A percentile compares a stretch with the other conserved stretches of the same genome.
These are phyloP conservation scores for Chenopodium album DNA, from an alignment of 148 eudicot species.

Conservation along the genomic window DNA sequence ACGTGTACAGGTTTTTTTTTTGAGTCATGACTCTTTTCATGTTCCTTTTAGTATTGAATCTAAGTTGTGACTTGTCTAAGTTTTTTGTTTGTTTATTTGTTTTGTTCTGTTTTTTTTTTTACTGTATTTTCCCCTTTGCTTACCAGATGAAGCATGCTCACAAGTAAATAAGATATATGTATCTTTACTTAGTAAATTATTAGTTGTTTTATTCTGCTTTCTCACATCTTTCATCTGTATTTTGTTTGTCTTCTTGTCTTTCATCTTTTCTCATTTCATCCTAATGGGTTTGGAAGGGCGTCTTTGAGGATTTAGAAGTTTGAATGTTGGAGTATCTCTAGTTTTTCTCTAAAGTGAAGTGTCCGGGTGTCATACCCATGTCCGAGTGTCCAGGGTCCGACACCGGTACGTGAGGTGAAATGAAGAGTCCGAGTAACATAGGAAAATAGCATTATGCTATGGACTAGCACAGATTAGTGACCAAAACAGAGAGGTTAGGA, in stretches of 20 bases:
- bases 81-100: no score
- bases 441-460: neutral
- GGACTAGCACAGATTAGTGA: no score
- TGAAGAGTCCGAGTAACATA: no score
- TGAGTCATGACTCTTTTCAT: neutral
- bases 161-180: neutral
- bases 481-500: no score
- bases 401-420: no score
- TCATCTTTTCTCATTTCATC: neutral
- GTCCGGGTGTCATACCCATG: no score
- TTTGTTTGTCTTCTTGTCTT: neutral
- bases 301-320: neutral
- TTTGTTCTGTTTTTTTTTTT: no score
- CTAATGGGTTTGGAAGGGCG: neutral
- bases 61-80: neutral
- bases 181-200: neutral
- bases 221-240: neutral
- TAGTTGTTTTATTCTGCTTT: neutral
- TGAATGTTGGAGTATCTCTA: neutral
- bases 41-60: neutral
- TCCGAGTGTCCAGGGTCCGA: no score
- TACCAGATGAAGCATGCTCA: neutral
- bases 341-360: neutral
- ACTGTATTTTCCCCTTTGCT: neutral
- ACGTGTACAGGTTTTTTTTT: neutral